Base-by-base conservation (phyloP, 2,329 filamentous ascomycete genomes). In the Diaporthe helianthi region DNA sequence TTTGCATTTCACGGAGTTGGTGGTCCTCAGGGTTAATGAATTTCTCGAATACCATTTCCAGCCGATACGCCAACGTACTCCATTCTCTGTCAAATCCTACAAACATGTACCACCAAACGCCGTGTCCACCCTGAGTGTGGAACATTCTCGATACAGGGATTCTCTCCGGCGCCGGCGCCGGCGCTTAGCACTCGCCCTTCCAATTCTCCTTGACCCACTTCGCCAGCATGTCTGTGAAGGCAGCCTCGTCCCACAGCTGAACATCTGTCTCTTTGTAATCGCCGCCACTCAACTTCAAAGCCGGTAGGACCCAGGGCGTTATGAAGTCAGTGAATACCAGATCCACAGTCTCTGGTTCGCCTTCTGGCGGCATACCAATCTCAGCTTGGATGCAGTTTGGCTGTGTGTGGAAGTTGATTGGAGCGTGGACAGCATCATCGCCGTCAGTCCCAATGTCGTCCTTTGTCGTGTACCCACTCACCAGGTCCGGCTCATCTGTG, bases 291-390 rank as follows among this genome's bases (percentile, higher is more conserved):
- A 87, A 85, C 73, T 90, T 89, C 71, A 97, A 82, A 3, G 93
- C 94, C 13, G 91, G 81, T 22, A 97, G 79, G 47, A 98, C 83
- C 87, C 92, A 97, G 12, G 90, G 90, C 79, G 96, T 87, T 44
- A 98, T 90, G 78, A 98, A 99, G 77, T 97, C 94, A 69, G 97
- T 88, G 77, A 97, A 99, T 17, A 98, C 89, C 9, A 99, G 78
- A 78, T 98, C 95, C 0, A 99, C 93, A 0, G 80, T 90, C 65
- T 92, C 87, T 0, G 93, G 92, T 19, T 87, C 82, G 7, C 77
- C 81, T 12, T 80, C 74, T 0, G 76, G 71, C 1, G 90, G 85
- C 74, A 97, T 92, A 1, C 80, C 83, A 73, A 92, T 86, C 69
- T 87, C 81, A 1, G 91, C 83, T 78, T 95, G 91, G 69, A 99